Base-by-base conservation (phyloP, 257 asterid genomes). In the Petunia axillaris region DNA sequence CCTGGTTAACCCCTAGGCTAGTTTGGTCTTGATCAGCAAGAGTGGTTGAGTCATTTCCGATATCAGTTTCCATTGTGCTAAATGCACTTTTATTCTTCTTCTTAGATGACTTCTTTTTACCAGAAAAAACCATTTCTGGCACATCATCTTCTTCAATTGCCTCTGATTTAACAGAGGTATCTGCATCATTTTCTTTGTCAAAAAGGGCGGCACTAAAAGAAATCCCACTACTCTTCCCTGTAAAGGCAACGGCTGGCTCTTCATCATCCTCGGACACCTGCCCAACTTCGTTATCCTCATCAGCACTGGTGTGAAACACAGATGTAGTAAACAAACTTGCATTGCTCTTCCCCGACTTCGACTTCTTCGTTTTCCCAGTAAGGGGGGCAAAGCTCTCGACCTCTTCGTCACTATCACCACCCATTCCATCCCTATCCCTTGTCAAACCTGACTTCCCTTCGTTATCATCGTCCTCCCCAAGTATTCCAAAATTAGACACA, bases 31-130 rank as follows among this genome's bases (percentile, higher is more conserved):
- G 82, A 78, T 86, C 89, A 79, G 68, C 76, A 16, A 68, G 57
- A 68, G n/a, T 8, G 4, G 76, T 8, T 44, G 55, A 68, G 75
- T 79, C 78, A 81, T 88, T 91, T 9, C 77, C 81, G 13, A 43
- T 53, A 43, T 80, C 93, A 75, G 67, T 71, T 41, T 83, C 93
- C 36, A 60, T 59, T 7, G 86, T 85, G 81, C 83, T 59, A 75
- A 82, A 82, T 40, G 81, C 84, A 86, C 63, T 80, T 25, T 43
- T 75, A 85, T 78, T 89, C 88, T 89, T 91, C 93, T 93, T 92
- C 86, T 87, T 93, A 64, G 97, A 90, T 4, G 97, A 85, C 83
- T 93, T 95, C 91, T 90, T 95, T 81, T 93, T 95, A 38, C 98
- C 98, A 53, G 97, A 90, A 84, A 95, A 93, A 70, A 79, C 81